Percentiles rank a stretch among this genome's conserved stretches.
Conservation (phyloP, 306 rosid genomes). For the Cicer bijugum region DNA sequence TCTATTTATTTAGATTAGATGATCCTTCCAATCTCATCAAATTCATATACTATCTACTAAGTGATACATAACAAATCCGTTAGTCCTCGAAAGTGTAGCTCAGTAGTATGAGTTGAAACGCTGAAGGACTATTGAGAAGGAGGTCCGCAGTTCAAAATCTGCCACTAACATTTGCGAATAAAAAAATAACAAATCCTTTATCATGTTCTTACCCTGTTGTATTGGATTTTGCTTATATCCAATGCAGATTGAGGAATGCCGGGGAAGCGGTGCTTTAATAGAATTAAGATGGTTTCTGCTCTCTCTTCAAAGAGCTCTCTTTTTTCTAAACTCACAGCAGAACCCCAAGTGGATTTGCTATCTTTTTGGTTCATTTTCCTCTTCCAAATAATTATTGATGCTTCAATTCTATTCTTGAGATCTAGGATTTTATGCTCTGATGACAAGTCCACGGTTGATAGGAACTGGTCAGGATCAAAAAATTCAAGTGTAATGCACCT, state of each 20-base stretch:
- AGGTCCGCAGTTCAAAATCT: no score
- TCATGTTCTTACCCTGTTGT: slow-evolving; percentile 58
- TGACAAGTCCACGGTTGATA: slow-evolving; percentile 77
- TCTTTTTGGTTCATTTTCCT: slow-evolving; percentile 96
- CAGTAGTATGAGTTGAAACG: no score
- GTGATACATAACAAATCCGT: no score
- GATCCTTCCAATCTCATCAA: background rate
- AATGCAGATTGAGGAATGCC: slow-evolving; percentile 89
- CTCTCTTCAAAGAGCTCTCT: slow-evolving; percentile 97
- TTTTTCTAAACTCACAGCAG: slow-evolving; percentile 89
- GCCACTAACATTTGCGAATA: no score
- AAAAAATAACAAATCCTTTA: background rate
- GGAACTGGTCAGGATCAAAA: slow-evolving; percentile 92
- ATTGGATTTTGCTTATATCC: slow-evolving; percentile 96
- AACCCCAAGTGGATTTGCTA: slow-evolving; percentile 87
- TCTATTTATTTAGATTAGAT: background rate
- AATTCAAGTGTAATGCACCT: slow-evolving; percentile 78
- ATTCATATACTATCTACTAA: background rate
- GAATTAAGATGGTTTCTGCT: slow-evolving; percentile 90
- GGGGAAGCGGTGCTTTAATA: slow-evolving; percentile 93
- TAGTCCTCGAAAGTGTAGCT: no score
- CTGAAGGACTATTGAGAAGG: no score
- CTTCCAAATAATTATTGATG: slow-evolving; percentile 94
- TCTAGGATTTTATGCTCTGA: slow-evolving; percentile 90
- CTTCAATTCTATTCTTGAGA: slow-evolving; percentile 90